A percentile compares a stretch with the other conserved stretches of the same genome.
These are phyloP conservation scores for Umbelopsis sp. DNA, from an alignment of 371 early-diverging fungal genomes.

Conservation along the genomic window DNA sequence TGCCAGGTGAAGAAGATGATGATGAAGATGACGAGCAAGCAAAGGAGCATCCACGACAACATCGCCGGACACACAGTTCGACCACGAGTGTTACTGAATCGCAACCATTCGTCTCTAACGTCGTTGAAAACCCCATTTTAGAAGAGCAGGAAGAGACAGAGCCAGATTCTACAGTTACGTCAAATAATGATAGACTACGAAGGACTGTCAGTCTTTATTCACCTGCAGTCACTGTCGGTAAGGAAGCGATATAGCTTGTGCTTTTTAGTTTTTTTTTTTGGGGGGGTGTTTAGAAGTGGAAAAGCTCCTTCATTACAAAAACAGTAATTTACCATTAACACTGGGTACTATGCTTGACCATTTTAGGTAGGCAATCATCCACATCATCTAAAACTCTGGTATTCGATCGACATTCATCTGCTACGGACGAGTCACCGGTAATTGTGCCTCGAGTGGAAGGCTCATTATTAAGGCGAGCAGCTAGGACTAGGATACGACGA, in stretches of 20 bases:
- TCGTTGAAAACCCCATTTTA: neutral
- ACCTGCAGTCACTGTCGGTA: constrained; percentile 14
- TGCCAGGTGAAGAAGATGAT: constrained; percentile 15
- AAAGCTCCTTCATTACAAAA: neutral
- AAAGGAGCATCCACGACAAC: neutral
- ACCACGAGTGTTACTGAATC: constrained; percentile 7
- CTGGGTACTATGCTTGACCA: neutral
- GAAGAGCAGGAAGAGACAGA: neutral
- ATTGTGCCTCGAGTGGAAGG: neutral
- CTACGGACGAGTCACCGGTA: constrained; percentile 24
- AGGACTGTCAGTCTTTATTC: constrained; percentile 12
- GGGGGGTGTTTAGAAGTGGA: neutral
- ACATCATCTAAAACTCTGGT: constrained; percentile 17
- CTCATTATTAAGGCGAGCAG: neutral
- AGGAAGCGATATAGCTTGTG: constrained; percentile 4
- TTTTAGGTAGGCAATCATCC: constrained; percentile 10
- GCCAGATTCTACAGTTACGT: neutral
- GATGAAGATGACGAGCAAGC: neutral
- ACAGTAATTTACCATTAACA: neutral
- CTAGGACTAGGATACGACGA: neutral
- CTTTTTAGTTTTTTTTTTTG: neutral
- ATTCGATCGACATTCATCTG: constrained; percentile 31
- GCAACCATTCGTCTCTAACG: constrained; percentile 16
- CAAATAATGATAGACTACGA: neutral
- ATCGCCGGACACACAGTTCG: neutral